Evolutionary conservation across 179 eudicot genomes (phyloP).

Genomic region (Spinacia oleracea): DNA sequence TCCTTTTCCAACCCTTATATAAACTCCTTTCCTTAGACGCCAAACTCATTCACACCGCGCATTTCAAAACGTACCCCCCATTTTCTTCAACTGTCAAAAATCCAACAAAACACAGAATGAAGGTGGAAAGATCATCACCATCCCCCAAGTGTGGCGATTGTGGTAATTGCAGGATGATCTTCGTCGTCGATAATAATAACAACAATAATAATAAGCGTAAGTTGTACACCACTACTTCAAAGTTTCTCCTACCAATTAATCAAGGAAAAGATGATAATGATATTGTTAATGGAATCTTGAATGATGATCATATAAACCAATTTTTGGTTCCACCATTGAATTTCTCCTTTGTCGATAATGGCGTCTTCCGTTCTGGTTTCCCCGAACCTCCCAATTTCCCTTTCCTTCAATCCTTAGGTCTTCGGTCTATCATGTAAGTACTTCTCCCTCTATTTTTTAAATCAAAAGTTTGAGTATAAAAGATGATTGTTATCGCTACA

Average conservation of each 20-base stretch:
- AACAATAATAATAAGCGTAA: background rate
- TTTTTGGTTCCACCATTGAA: conserved; percentile 69
- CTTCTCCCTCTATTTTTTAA: background rate
- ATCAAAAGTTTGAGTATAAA: too few species aligned
- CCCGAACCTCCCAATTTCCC: conserved; percentile 67
- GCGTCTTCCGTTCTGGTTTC: conserved; percentile 82
- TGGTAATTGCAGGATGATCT: conserved; percentile 33
- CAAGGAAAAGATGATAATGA: too few species aligned
- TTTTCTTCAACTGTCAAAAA: background rate
- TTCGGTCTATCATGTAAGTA: conserved; percentile 79
- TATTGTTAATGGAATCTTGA: background rate
- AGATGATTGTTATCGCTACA: background rate
- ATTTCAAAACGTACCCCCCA: background rate
- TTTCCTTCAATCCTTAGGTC: conserved; percentile 70
- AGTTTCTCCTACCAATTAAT: too few species aligned
- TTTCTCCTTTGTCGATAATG: conserved; percentile 79
- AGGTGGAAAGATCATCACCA: conserved; percentile 13
- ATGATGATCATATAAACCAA: conserved; percentile 17
- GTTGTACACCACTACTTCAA: background rate
- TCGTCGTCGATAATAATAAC: background rate
- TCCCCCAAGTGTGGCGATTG: conserved; percentile 17
- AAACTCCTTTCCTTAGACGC: conserved; percentile 1
- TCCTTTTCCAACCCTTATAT: conserved; percentile 12
- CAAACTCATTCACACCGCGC: conserved; percentile 25
- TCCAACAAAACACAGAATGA: conserved; percentile 26